Conservation (phyloP, 768 basidiomycete species). For the Suillus sp. region DNA sequence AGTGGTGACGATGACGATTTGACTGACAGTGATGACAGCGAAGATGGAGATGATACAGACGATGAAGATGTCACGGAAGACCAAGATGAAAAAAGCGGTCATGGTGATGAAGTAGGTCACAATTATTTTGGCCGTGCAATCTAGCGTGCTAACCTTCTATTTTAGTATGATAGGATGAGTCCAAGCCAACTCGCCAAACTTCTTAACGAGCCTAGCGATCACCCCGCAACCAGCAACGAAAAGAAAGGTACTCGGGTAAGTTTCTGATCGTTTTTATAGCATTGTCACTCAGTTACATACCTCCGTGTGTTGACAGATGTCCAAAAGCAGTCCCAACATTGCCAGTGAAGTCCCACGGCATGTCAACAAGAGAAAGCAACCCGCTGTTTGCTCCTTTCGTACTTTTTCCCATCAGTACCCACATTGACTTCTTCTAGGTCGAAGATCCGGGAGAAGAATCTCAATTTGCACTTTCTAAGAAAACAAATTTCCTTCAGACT, state of each 20-base stretch:
- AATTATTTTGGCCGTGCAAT: not conserved
- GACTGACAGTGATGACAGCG: not conserved
- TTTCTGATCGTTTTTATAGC: not conserved
- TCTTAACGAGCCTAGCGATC: not conserved
- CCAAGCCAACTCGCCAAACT: too few relatives aligned
- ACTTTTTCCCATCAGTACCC: not conserved
- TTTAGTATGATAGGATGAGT: not conserved
- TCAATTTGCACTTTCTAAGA: not conserved
- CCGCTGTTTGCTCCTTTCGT: not conserved
- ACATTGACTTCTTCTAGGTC: not conserved
- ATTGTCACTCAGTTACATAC: not conserved
- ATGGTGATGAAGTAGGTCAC: not conserved
- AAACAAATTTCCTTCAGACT: not conserved
- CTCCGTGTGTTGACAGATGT: not conserved
- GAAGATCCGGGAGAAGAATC: not conserved
- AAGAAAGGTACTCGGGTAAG: not conserved
- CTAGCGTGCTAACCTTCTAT: not conserved
- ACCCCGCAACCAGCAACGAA: not conserved
- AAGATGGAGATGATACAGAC: not conserved
- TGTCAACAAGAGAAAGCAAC: not conserved
- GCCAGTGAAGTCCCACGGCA: not conserved
- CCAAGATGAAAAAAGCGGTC: not conserved
- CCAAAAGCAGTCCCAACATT: not conserved
- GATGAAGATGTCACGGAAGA: not conserved
- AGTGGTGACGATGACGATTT: not conserved